Evolutionary conservation across 495 filamentous ascomycete species (phyloP).

Genomic region (Daldinia bambusicola): DNA sequence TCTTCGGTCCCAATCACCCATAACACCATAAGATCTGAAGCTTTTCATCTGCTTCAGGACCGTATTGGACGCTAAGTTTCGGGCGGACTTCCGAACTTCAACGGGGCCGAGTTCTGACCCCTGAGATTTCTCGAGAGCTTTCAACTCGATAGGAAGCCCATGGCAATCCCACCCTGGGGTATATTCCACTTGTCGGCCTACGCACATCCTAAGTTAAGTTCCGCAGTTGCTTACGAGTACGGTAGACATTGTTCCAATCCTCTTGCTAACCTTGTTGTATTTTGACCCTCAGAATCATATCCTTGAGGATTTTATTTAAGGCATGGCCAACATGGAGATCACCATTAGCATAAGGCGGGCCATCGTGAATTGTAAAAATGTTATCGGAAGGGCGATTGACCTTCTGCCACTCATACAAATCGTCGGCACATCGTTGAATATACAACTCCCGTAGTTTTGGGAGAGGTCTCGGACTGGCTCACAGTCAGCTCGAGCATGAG

Average conservation of each 20-base stretch:
- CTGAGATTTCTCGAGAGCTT: constrained; percentile 75
- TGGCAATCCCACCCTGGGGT: constrained; percentile 99
- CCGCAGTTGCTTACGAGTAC: constrained; percentile 10
- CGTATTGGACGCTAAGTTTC: constrained; percentile 76
- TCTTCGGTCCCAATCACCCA: constrained; percentile 91
- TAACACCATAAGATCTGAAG: constrained; percentile 86
- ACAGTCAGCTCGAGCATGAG: constrained; percentile 35
- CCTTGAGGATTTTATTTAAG: constrained; percentile 96
- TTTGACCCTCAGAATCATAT: constrained; percentile 85
- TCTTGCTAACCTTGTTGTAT: constrained; percentile 69
- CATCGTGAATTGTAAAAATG: constrained; percentile 90
- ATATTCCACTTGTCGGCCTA: constrained; percentile 77
- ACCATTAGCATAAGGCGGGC: constrained; percentile 96
- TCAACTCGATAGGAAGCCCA: constrained; percentile 95
- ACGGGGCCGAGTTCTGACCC: constrained; percentile 49
- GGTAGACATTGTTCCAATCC: neutral
- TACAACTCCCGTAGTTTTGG: constrained; percentile 65
- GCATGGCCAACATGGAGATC: constrained; percentile 96
- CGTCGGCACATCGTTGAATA: constrained; percentile 81
- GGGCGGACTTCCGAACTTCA: constrained; percentile 74
- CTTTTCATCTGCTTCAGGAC: constrained; percentile 82
- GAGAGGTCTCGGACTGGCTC: constrained; percentile 58
- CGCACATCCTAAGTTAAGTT: constrained; percentile 16
- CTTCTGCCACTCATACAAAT: constrained; percentile 87
- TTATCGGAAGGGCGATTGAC: constrained; percentile 65